Conservation (phyloP, 2,329 filamentous ascomycete genomes). For the Venturiaceae sp. region DNA sequence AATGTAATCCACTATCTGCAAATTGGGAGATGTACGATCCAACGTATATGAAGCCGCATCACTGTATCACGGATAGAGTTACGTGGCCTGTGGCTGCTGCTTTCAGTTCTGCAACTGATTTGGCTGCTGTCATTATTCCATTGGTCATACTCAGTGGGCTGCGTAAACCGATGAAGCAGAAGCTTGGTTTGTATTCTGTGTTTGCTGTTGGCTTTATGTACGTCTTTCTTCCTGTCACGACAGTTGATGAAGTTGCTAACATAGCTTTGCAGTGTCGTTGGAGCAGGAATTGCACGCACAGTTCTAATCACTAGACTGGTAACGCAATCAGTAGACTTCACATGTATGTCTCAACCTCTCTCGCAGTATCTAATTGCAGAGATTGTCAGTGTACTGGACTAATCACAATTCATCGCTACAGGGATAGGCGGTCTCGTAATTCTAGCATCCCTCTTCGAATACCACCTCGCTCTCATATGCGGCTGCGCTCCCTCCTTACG, state of each 20-base stretch:
- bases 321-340: not conserved
- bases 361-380: not conserved
- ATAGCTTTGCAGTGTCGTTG: conserved; percentile 16
- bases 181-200: conserved; percentile 11
- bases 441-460: not conserved
- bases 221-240: not conserved
- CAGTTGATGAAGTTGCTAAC: not conserved
- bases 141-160: conserved; percentile 11
- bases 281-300: conserved; percentile 20
- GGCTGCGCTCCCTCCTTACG: conserved; percentile 2
- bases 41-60: conserved; percentile 11
- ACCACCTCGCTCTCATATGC: conserved; percentile 1
- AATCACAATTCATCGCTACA: not conserved
- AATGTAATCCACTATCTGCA: conserved; percentile 21
- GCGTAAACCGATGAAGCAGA: conserved; percentile 14
- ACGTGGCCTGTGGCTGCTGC: conserved; percentile 9
- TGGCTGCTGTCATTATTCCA: conserved; percentile 14
- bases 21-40: conserved; percentile 23
- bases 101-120: conserved; percentile 11
- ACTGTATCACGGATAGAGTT: conserved; percentile 13
- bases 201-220: conserved; percentile 12
- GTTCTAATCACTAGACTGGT: conserved; percentile 13
- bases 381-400: not conserved
- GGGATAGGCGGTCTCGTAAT: not conserved
- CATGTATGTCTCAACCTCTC: not conserved